Evolutionary conservation across 2,329 filamentous ascomycete species (phyloP).

Genomic region (Chalara sp.): DNA sequence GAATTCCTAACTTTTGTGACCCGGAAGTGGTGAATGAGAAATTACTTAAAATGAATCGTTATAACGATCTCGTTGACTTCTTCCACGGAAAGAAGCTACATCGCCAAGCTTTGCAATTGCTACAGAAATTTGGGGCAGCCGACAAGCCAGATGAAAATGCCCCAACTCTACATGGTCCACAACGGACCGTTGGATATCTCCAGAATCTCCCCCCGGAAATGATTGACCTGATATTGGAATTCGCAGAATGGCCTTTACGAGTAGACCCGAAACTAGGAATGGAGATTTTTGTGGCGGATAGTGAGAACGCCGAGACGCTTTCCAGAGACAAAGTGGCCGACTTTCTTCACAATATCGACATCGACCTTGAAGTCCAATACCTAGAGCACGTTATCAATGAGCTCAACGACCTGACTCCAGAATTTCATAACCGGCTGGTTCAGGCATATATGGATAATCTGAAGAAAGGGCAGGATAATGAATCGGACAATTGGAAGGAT

Average conservation of each 20-base stretch:
- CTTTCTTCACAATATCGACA: slow-evolving; percentile 66
- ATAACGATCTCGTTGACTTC: slow-evolving; percentile 95
- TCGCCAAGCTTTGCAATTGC: slow-evolving; percentile 73
- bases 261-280: slow-evolving; percentile 70
- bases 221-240: slow-evolving; percentile 87
- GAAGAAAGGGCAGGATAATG: slow-evolving; percentile 30
- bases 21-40: slow-evolving; percentile 92
- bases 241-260: slow-evolving; percentile 79
- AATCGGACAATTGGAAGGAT: slow-evolving; percentile 44
- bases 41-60: slow-evolving; percentile 78
- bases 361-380: slow-evolving; percentile 69
- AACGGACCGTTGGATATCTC: slow-evolving; percentile 81
- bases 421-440: slow-evolving; percentile 80
- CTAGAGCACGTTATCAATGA: slow-evolving; percentile 88
- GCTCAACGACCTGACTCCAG: slow-evolving; percentile 74
- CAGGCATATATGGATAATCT: slow-evolving; percentile 57
- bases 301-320: slow-evolving; percentile 87
- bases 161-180: slow-evolving; percentile 66
- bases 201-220: slow-evolving; percentile 80
- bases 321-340: slow-evolving; percentile 68
- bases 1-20: slow-evolving; percentile 95
- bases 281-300: slow-evolving; percentile 90
- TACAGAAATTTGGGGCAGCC: slow-evolving; percentile 71
- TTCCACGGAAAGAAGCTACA: slow-evolving; percentile 93
- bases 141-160: slow-evolving; percentile 43